phyloP scores from a whole-genome alignment of 1,284 basidiomycete genomes.

The Fomitiporia mediterranea region DNA sequence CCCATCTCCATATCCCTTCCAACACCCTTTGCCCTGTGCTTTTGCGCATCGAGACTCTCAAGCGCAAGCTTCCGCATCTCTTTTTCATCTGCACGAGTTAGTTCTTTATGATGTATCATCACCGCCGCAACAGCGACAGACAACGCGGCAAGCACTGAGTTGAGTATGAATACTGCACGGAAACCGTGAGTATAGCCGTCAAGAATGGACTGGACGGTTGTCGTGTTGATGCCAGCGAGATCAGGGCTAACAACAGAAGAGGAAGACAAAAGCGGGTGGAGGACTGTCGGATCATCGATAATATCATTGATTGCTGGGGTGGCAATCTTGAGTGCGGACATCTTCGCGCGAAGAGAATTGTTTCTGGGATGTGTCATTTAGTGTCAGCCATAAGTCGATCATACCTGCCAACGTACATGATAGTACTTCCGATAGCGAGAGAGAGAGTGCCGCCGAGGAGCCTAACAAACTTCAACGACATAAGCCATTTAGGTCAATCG shows the following conservation, averaged over 20 bases:
- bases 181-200: constrained; percentile 31
- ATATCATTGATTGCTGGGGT: constrained; percentile 7
- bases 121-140: constrained; percentile 26
- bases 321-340: constrained; percentile 8
- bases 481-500: neutral
- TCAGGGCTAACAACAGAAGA: neutral
- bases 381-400: neutral
- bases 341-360: constrained; percentile 11
- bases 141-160: constrained; percentile 21
- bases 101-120: constrained; percentile 27
- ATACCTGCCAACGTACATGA: constrained; percentile 7
- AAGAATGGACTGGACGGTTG: constrained; percentile 21
- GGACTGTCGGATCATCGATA: constrained; percentile 12
- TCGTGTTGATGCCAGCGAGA: neutral
- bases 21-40: neutral
- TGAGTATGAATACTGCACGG: constrained; percentile 29
- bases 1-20: neutral
- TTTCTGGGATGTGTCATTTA: neutral
- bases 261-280: neutral
- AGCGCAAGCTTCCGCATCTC: constrained; percentile 17
- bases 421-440: constrained; percentile 17
- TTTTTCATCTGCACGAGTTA: constrained; percentile 32
- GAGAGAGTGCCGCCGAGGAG: constrained; percentile 18
- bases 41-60: constrained; percentile 23
- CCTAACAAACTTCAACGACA: constrained; percentile 12